Percentiles rank a stretch among this genome's conserved stretches.
These are phyloP conservation scores for Wallacemonas sp. DNA, from an alignment of 208 protist genomes.

Conservation along the genomic window DNA sequence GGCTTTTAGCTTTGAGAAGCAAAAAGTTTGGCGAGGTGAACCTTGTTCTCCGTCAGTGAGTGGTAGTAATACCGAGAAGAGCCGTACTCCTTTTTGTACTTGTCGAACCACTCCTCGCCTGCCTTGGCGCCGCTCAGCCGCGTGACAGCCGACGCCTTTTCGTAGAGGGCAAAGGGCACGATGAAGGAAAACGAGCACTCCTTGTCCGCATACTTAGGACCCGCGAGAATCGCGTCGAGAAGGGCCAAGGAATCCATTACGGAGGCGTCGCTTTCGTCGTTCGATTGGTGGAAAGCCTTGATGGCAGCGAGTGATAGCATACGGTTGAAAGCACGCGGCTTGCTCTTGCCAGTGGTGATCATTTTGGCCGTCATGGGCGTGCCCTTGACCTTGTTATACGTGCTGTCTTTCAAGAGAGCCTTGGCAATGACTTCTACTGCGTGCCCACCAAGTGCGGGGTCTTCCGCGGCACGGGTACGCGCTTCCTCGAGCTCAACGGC, in stretches of 20 bases:
- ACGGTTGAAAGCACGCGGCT: slow-evolving; percentile 14
- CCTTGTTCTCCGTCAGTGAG: slow-evolving; percentile 25
- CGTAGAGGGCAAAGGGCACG: slow-evolving; percentile 33
- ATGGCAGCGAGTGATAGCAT: slow-evolving; percentile 20
- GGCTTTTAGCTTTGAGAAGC: slow-evolving; percentile 9
- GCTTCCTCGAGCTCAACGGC: neutral
- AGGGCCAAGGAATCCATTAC: slow-evolving; percentile 6
- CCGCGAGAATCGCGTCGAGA: slow-evolving; percentile 24
- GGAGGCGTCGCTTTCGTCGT: slow-evolving; percentile 18
- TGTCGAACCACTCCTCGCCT: slow-evolving; percentile 13
- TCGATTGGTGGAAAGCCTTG: slow-evolving; percentile 32
- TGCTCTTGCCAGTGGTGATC: neutral
- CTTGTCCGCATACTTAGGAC: slow-evolving; percentile 37
- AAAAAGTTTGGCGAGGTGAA: slow-evolving; percentile 24
- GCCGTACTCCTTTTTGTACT: slow-evolving; percentile 40
- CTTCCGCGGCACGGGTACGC: neutral
- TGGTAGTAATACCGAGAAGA: slow-evolving; percentile 39
- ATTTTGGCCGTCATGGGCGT: slow-evolving; percentile 4
- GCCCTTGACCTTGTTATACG: slow-evolving; percentile 12
- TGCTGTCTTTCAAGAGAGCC: neutral
- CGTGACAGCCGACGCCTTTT: slow-evolving; percentile 28
- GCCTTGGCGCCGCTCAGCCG: slow-evolving; percentile 7
- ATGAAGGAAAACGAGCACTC: slow-evolving; percentile 38
- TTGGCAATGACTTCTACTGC: neutral
- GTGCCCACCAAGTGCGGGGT: neutral